Evolutionary conservation across 305 asterid genomes (phyloP).

Genomic region (Plantago lanceolata): DNA sequence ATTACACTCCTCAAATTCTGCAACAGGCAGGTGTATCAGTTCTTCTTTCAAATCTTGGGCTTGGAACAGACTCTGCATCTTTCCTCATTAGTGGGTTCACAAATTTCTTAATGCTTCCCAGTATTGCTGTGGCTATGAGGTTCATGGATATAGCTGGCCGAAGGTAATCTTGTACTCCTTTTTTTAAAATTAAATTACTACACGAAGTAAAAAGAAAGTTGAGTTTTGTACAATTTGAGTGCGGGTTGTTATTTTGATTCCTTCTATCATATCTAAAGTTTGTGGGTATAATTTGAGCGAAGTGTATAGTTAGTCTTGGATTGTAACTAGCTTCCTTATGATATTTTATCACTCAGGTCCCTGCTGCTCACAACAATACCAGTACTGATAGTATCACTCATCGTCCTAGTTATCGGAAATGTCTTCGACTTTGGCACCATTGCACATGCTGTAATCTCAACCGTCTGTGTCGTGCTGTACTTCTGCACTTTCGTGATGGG

Average conservation of each 20-base stretch:
- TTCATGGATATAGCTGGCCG: conserved; percentile 65
- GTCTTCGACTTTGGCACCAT: conserved; percentile 31
- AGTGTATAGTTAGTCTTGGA: neutral
- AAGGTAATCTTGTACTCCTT: conserved; percentile 33
- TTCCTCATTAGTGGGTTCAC: conserved; percentile 52
- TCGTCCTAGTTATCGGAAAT: conserved; percentile 40
- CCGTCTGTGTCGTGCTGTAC: conserved; percentile 46
- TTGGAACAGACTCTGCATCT: conserved; percentile 50
- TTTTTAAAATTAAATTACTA: too few relatives aligned
- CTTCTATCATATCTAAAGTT: too few relatives aligned
- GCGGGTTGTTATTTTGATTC: neutral
- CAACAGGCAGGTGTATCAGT: conserved; percentile 61
- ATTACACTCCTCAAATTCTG: conserved; percentile 66
- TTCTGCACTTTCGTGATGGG: conserved; percentile 60
- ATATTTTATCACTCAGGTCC: conserved; percentile 35
- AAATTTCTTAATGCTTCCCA: conserved; percentile 58
- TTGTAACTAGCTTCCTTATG: conserved; percentile 12
- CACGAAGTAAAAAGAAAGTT: neutral
- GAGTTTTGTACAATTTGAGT: neutral
- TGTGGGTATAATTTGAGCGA: neutral
- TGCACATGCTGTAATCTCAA: conserved; percentile 46
- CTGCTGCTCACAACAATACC: conserved; percentile 59
- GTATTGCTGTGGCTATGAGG: conserved; percentile 57
- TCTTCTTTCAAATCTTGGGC: conserved; percentile 46
- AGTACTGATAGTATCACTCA: conserved; percentile 39